Percentiles rank a stretch among this genome's conserved stretches.
phyloP scores from a whole-genome alignment of 768 basidiomycete species.

The Hericium coralloides region DNA sequence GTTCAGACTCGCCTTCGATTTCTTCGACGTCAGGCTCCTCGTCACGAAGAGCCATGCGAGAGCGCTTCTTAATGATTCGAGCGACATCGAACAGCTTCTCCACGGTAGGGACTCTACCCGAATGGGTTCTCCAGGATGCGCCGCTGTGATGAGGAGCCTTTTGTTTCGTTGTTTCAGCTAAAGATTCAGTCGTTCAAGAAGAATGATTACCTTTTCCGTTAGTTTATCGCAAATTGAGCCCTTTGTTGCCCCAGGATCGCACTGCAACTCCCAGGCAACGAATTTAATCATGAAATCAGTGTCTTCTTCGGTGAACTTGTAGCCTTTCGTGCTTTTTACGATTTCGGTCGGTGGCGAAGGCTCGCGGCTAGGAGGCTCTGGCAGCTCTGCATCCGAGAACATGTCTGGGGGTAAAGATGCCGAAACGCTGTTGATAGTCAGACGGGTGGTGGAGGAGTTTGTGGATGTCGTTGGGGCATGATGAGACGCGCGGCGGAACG shows the following conservation, averaged over 20 bases:
- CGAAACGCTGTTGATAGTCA: background rate
- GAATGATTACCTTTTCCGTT: conserved; percentile 41
- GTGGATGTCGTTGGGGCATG: background rate
- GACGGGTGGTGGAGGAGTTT: background rate
- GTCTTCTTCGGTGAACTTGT: conserved; percentile 61
- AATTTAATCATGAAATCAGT: conserved; percentile 59
- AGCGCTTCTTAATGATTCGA: background rate
- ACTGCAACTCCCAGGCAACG: conserved; percentile 50
- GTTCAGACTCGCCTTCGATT: background rate
- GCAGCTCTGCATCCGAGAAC: conserved; percentile 32
- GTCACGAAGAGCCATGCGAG: background rate
- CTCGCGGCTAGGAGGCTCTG: conserved; percentile 57
- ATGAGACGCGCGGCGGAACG: background rate
- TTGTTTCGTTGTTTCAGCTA: background rate
- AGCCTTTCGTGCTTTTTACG: conserved; percentile 35
- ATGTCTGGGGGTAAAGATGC: background rate
- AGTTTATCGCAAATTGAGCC: conserved; percentile 43
- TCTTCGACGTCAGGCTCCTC: background rate
- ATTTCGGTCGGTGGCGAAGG: conserved; percentile 54
- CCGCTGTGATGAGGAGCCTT: conserved; percentile 12
- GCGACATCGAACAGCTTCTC: conserved; percentile 5
- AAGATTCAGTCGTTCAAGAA: background rate
- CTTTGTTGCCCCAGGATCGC: conserved; percentile 40
- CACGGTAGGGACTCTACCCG: conserved; percentile 5
- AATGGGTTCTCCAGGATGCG: conserved; percentile 6